A percentile compares a stretch with the other conserved stretches of the same genome.
These are phyloP conservation scores for Fusarium transvaalense DNA, from an alignment of 2,329 filamentous ascomycete genomes.

Conservation along the genomic window DNA sequence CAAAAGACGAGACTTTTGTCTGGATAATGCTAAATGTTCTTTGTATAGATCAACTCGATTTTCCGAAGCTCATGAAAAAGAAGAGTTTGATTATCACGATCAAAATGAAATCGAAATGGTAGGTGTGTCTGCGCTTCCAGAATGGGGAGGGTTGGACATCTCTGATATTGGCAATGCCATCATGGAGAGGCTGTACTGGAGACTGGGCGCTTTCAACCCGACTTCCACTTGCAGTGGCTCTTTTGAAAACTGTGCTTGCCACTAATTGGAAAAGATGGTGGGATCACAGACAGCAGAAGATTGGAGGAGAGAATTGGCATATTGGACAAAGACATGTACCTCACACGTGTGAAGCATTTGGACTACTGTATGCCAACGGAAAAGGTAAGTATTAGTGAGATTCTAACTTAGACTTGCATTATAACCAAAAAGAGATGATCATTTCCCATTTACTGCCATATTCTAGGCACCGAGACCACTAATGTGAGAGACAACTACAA, in stretches of 20 bases:
- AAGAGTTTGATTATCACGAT: slow-evolving; percentile 12
- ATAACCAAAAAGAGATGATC: not conserved
- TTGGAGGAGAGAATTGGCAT: not conserved
- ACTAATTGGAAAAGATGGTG: slow-evolving; percentile 5
- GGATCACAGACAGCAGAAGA: not conserved
- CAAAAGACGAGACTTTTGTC: not conserved
- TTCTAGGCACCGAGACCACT: not conserved
- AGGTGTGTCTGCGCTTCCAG: too few species aligned
- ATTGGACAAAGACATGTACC: not conserved
- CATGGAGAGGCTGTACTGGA: not conserved
- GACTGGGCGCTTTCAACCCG: slow-evolving; percentile 9
- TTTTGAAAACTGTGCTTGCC: slow-evolving; percentile 28
- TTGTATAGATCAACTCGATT: slow-evolving; percentile 33
- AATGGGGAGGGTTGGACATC: not conserved
- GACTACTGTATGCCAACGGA: too few species aligned
- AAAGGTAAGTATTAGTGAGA: not conserved
- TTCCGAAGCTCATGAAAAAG: slow-evolving; percentile 28
- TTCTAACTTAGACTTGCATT: not conserved
- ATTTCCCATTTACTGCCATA: not conserved
- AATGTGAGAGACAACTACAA: not conserved
- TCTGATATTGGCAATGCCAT: not conserved
- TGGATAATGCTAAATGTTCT: slow-evolving; percentile 3
- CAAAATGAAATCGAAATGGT: not conserved
- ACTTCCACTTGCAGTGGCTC: slow-evolving; percentile 16
- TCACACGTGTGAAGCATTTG: too few species aligned